These are phyloP conservation scores for Fusarium begoniae DNA, from an alignment of 2,329 filamentous ascomycete genomes.

Conservation along the genomic window DNA sequence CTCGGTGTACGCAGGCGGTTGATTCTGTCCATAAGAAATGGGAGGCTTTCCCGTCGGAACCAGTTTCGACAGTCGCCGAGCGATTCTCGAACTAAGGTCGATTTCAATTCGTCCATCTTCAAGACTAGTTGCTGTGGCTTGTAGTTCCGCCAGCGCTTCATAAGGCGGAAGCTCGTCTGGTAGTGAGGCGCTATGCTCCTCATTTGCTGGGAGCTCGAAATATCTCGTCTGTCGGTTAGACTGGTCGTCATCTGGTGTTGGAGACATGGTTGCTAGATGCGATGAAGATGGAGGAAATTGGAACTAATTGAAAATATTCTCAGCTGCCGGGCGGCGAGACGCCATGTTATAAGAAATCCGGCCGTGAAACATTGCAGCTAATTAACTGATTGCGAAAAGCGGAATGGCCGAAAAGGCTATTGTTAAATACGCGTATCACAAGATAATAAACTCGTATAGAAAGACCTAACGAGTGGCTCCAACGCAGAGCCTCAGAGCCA, in stretches of 20 bases:
- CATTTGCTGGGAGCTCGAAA: not conserved
- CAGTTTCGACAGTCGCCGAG: not conserved
- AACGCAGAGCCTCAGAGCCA: no score
- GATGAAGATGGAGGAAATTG: not conserved
- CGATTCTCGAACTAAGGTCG: slow-evolving; percentile 4
- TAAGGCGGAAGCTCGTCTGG: not conserved
- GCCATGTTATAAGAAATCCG: not conserved
- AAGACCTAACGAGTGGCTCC: no score
- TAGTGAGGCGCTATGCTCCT: not conserved
- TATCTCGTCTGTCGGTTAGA: not conserved
- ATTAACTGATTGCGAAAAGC: not conserved
- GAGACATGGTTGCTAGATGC: not conserved
- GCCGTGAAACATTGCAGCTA: not conserved
- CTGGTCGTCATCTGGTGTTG: not conserved
- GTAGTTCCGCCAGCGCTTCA: not conserved
- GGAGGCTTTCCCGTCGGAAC: not conserved
- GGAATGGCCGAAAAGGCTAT: not conserved
- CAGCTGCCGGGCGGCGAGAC: not conserved
- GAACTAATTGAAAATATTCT: rapidly evolving
- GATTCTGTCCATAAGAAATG: not conserved
- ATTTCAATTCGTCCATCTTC: slow-evolving; percentile 20
- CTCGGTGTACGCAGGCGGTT: not conserved
- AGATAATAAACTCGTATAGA: not conserved
- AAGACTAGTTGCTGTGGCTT: not conserved
- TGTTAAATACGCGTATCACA: not conserved